Base-by-base conservation (phyloP, 2,329 filamentous ascomycete species). In the Diaporthe aspalathi region DNA sequence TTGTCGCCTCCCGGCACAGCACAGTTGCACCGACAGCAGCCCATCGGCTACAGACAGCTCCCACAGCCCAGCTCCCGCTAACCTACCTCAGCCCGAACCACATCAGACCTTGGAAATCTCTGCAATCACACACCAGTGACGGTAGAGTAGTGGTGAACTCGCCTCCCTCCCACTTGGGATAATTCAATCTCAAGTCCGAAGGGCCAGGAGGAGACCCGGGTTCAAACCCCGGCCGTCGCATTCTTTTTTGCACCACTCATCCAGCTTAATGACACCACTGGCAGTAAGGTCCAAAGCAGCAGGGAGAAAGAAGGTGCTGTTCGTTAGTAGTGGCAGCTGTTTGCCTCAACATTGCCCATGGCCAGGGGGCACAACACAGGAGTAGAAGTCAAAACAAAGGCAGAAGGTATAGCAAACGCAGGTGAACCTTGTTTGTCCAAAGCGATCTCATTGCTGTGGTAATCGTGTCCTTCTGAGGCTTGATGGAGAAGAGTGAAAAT, bases 171-270 rank as follows among this genome's bases (percentile, higher is more conserved):
- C 72, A 73, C n/a, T 67, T 50, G 49, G 4, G 29, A 43, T 52
- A 53, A 43, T 38, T 47, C 57, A 24, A 63, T 35, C 17, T 20
- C 1, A 35, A 27, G 1, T 49, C 11, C 20, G 35, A 40, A 22
- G 12, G 24, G 54, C 29, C 17, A 70, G 71, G 70, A 71, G 66
- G 62, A 73, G 70, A 73, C 72, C 47, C 67, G 74, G 76, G 74
- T 77, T 73, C 74, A 70, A 75, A 75, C 74, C 76, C 76, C 75
- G 71, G 72, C 70, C 72, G 68, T 70, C 68, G 75, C 75, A 77
- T 40, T 68, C 68, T 54, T 47, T 73, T 66, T 57, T 60, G 66
- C 27, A 40, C 20, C 4, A 27, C 1, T 0, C 8, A 1, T 24
- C 17, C 17, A 17, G 11, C 5, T n/a, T 3, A 45, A 17, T 14